These are phyloP conservation scores for Gynostemma pentaphyllum DNA, from an alignment of 306 rosid species.

Conservation along the genomic window DNA sequence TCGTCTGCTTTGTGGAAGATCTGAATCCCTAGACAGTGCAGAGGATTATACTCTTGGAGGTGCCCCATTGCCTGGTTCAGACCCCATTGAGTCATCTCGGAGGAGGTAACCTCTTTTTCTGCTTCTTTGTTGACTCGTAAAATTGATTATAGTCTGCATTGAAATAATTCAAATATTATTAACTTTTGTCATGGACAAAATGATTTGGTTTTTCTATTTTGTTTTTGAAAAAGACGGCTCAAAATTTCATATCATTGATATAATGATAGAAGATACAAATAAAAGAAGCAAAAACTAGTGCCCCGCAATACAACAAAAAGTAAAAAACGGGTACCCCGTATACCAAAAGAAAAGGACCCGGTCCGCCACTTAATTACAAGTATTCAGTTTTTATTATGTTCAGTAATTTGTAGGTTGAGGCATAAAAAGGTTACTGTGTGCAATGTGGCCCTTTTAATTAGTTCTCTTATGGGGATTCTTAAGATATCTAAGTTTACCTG, in stretches of 20 bases:
- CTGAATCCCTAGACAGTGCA: constrained; percentile 31
- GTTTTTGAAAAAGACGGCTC: too few relatives aligned
- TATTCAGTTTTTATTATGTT: not conserved
- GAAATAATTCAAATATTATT: not conserved
- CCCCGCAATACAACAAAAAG: too few relatives aligned
- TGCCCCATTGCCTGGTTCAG: constrained; percentile 78
- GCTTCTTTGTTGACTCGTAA: constrained; percentile 11
- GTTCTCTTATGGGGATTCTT: not conserved
- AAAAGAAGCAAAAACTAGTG: too few relatives aligned
- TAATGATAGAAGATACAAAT: too few relatives aligned
- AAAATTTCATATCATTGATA: too few relatives aligned
- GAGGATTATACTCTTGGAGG: constrained; percentile 40
- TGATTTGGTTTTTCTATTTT: too few relatives aligned
- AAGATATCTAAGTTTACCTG: not conserved
- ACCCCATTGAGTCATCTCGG: constrained; percentile 83
- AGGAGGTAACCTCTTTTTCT: constrained; percentile 45
- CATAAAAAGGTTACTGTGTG: not conserved
- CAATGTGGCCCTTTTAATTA: not conserved
- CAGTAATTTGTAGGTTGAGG: not conserved
- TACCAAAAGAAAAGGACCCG: too few relatives aligned
- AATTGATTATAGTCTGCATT: not conserved
- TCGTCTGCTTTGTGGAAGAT: constrained; percentile 83
- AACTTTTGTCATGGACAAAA: not conserved
- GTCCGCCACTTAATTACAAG: too few relatives aligned
- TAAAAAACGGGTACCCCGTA: too few relatives aligned